These are phyloP conservation scores for Aphanocladium album DNA, from an alignment of 2,329 filamentous ascomycete genomes.

Conservation along the genomic window DNA sequence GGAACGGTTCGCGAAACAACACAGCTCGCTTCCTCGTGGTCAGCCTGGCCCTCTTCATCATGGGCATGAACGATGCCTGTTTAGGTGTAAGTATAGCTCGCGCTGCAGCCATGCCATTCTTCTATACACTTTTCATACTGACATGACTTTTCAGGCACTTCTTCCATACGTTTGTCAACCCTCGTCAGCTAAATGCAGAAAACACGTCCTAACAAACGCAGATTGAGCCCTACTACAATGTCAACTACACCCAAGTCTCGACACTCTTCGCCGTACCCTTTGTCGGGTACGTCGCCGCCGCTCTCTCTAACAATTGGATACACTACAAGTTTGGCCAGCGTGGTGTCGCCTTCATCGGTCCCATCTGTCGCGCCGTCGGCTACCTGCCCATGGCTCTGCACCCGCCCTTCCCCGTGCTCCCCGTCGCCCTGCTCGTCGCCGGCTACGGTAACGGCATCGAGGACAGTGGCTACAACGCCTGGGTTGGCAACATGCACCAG, in stretches of 20 bases:
- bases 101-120: too few relatives aligned
- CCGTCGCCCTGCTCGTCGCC: conserved; percentile 58
- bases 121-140: too few relatives aligned
- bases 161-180: conserved; percentile 38
- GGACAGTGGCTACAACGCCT: conserved; percentile 56
- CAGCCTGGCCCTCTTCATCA: conserved; percentile 57
- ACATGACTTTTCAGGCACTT: conserved; percentile 34
- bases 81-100: conserved; percentile 47
- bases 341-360: conserved; percentile 63
- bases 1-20: conserved; percentile 60
- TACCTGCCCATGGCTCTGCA: conserved; percentile 63
- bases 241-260: conserved; percentile 59
- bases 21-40: conserved; percentile 53
- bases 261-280: conserved; percentile 64
- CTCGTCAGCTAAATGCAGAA: background rate
- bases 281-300: conserved; percentile 58
- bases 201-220: conserved; percentile 20
- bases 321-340: conserved; percentile 64
- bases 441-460: conserved; percentile 69
- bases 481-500: conserved; percentile 65
- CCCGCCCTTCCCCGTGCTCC: conserved; percentile 63
- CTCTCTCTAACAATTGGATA: conserved; percentile 58
- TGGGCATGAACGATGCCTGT: conserved; percentile 65
- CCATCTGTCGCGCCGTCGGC: conserved; percentile 56
- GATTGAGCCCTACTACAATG: conserved; percentile 57